A percentile compares a stretch with the other conserved stretches of the same genome.
These are phyloP conservation scores for Corniculantispora saksenae DNA, from an alignment of 2,329 filamentous ascomycete species.

Conservation along the genomic window DNA sequence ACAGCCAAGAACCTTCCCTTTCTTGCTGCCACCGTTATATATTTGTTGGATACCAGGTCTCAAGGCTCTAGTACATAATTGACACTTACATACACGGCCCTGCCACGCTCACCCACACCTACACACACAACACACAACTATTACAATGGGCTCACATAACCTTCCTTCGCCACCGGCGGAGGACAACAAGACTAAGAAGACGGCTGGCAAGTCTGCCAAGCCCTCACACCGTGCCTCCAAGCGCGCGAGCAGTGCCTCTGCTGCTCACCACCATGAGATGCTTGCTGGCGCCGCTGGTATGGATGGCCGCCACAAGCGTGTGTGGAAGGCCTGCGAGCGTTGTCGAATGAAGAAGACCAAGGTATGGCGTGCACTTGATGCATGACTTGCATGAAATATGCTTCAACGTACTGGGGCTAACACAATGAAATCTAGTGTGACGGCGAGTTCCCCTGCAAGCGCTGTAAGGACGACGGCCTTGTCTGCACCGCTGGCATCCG, in stretches of 20 bases:
- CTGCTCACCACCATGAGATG: conserved; percentile 40
- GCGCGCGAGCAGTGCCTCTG: conserved; percentile 43
- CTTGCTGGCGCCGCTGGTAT: conserved; percentile 36
- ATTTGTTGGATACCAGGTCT: neutral
- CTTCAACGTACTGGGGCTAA: neutral
- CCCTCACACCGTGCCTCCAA: conserved; percentile 53
- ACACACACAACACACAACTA: neutral
- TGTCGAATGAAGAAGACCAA: conserved; percentile 72
- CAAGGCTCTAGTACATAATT: neutral
- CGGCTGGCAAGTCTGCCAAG: conserved; percentile 46
- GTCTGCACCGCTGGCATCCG: conserved; percentile 64
- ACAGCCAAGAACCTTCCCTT: neutral
- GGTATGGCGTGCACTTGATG: conserved; percentile 40
- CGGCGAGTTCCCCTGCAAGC: conserved; percentile 66
- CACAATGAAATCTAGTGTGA: conserved; percentile 51
- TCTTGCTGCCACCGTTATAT: neutral
- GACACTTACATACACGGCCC: neutral
- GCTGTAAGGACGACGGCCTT: conserved; percentile 65
- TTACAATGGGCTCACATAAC: conserved; percentile 48
- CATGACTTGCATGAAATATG: neutral
- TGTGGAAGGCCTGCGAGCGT: conserved; percentile 67
- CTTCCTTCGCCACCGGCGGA: conserved; percentile 57
- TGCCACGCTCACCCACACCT: neutral
- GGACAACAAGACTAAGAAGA: conserved; percentile 44
- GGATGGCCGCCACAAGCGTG: conserved; percentile 62